Evolutionary conservation across 2,329 filamentous ascomycete species (phyloP), one percentile per base, ranked within the genome.

Genomic region (Rachicladosporium sp.): DNA sequence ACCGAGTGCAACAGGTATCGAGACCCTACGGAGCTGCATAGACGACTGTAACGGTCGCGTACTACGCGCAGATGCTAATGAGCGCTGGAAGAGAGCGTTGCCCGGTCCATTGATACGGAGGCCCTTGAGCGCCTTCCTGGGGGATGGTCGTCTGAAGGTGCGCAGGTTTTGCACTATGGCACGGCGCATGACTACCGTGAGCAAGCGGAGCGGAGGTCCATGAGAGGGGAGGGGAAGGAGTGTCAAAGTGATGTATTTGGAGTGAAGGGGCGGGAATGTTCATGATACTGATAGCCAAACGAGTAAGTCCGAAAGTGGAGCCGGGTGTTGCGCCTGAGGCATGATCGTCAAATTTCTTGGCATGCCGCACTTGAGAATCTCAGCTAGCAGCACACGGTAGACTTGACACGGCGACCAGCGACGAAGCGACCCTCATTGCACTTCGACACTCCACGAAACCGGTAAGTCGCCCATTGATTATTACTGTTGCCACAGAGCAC

Each of bases 11-110:
- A 86, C 60, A 43, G 78, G 80, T 50, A 76, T 68, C 4, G 75
- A 75, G 49, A 82, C 68, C 50, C 78, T 73, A 47, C 82, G 78
- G 36, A 80, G 64, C 62, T 82, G 80, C 82, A 89, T 88, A 50
- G 81, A 82, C 50, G 79, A 78, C 49, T 67, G 72, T 41, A 82
- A 65, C 50, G 56, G 59, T 46, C 66, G 56, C 40, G 60, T 50
- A 47, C 55, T 58, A 54, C 51, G 63, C 53, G 46, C 67, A 58
- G 53, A 40, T 33, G 48, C 48, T 55, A 59, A 46, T 37, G 65
- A 63, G 55, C 71, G 68, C 48, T 64, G 55, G 50, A 62, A 59
- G 59, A 65, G 53, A 46, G 58, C 69, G 68, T 69, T 58, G 44
- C 56, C 48, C 36, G 60, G 50, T 46, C 47, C 49, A 43, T 50